A percentile compares a stretch with the other conserved stretches of the same genome.
phyloP scores from a whole-genome alignment of 768 basidiomycete genomes.

The Leccinum arenicola region DNA sequence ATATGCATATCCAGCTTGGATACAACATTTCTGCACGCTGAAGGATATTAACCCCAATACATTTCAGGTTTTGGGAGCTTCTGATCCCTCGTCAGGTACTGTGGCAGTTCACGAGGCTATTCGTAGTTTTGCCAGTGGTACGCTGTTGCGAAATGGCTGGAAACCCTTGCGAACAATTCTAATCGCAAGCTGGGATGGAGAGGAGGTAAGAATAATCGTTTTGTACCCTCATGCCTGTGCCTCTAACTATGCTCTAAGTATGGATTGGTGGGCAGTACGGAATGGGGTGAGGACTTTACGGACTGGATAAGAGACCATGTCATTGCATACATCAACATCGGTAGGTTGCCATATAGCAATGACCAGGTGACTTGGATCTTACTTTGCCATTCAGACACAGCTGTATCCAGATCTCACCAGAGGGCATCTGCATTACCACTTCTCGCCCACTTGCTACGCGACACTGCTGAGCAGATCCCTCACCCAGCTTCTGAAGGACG shows the following conservation, averaged over 20 bases:
- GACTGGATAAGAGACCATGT: constrained; percentile 78
- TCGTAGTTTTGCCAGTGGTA: constrained; percentile 53
- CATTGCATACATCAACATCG: constrained; percentile 88
- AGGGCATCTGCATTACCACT: constrained; percentile 69
- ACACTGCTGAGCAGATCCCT: constrained; percentile 65
- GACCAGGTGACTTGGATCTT: constrained; percentile 36
- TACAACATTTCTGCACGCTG: constrained; percentile 4
- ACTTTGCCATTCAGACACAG: constrained; percentile 41
- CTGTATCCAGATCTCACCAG: constrained; percentile 53
- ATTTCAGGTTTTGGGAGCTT: constrained; percentile 46
- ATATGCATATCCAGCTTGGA: constrained; percentile 22
- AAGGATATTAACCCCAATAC: background rate
- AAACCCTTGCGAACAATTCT: constrained; percentile 69
- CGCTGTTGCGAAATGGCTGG: constrained; percentile 55
- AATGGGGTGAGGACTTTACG: constrained; percentile 92
- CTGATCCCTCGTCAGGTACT: constrained; percentile 57
- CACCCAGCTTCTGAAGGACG: constrained; percentile 65
- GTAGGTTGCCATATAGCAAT: constrained; percentile 23
- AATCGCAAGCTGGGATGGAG: constrained; percentile 80
- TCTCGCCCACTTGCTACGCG: constrained; percentile 69
- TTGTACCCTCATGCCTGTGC: background rate
- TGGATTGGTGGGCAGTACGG: constrained; percentile 83
- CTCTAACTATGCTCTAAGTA: constrained; percentile 34
- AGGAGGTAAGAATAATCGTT: constrained; percentile 43
- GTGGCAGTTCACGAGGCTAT: constrained; percentile 54